Evolutionary conservation across 2,329 filamentous ascomycete species (phyloP).

Genomic region (Ophiognomonia clavigignenti-juglandacearum): DNA sequence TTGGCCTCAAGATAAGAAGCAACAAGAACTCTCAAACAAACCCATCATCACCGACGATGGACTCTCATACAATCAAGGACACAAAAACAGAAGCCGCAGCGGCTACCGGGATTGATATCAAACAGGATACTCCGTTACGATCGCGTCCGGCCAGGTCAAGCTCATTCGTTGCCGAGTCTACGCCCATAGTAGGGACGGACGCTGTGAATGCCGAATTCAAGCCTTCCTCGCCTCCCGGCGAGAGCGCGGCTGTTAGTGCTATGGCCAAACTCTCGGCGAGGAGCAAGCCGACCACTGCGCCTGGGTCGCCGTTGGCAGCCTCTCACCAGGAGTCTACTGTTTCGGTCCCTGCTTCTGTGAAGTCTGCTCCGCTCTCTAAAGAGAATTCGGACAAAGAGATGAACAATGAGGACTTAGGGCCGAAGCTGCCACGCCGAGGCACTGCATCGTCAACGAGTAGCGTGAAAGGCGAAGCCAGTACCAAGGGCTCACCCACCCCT

Average conservation of each 20-base stretch:
- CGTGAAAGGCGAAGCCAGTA: constrained; percentile 21
- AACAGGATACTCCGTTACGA: constrained; percentile 31
- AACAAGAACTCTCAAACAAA: constrained; percentile 14
- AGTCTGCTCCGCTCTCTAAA: constrained; percentile 46
- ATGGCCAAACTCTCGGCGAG: constrained; percentile 66
- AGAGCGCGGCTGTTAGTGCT: constrained; percentile 54
- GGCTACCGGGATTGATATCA: constrained; percentile 45
- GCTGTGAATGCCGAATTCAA: constrained; percentile 61
- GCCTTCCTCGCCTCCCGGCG: constrained; percentile 50
- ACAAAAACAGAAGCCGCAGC: constrained; percentile 36
- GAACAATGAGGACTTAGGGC: constrained; percentile 21
- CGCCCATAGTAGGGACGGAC: constrained; percentile 64
- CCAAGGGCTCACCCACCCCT: constrained; percentile 28
- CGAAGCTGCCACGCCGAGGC: constrained; percentile 28
- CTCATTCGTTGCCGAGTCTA: constrained; percentile 58
- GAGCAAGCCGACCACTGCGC: constrained; percentile 48
- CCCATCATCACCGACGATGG: constrained; percentile 8
- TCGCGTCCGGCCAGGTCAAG: constrained; percentile 36
- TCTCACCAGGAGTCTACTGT: constrained; percentile 31
- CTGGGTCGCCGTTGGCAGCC: constrained; percentile 33
- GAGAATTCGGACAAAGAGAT: constrained; percentile 38
- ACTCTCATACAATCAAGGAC: not conserved
- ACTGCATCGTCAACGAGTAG: constrained; percentile 32
- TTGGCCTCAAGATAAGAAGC: constrained; percentile 44
- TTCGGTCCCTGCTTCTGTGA: constrained; percentile 37